These are phyloP conservation scores for Euphorbia schlechtendalii DNA, from an alignment of 441 rosid genomes.

Conservation along the genomic window DNA sequence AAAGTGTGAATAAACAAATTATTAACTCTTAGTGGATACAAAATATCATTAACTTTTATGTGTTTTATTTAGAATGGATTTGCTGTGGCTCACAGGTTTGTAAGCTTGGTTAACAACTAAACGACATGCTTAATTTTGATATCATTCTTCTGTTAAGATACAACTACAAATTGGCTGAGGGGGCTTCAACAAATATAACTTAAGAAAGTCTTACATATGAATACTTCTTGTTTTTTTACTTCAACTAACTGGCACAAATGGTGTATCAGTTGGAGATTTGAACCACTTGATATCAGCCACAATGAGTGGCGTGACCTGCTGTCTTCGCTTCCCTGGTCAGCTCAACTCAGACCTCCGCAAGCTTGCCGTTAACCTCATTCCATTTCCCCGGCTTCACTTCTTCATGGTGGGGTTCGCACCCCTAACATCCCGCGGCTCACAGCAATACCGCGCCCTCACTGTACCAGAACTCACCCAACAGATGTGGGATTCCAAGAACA, in stretches of 20 bases:
- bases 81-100: background rate
- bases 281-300: slow-evolving; percentile 54
- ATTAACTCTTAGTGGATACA: background rate
- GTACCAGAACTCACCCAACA: slow-evolving; percentile 57
- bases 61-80: background rate
- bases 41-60: background rate
- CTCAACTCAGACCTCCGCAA: slow-evolving; percentile 51
- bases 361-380: slow-evolving; percentile 27
- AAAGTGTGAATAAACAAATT: background rate
- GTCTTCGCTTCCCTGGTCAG: slow-evolving; percentile 56
- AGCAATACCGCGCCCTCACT: slow-evolving; percentile 50
- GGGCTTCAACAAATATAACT: background rate
- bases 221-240: background rate
- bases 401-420: slow-evolving; percentile 61
- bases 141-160: background rate
- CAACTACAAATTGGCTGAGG: background rate
- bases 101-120: background rate
- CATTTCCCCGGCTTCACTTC: slow-evolving; percentile 53
- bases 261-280: slow-evolving; percentile 43
- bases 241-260: background rate
- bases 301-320: slow-evolving; percentile 56
- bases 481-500: slow-evolving; percentile 57
- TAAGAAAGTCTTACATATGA: background rate
- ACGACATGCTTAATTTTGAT: background rate
- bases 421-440: slow-evolving; percentile 47